Evolutionary conservation across 164 flowering plant genomes (phyloP), one percentile per base, ranked within the genome.

Genomic region (Nymphaea thermarum): DNA sequence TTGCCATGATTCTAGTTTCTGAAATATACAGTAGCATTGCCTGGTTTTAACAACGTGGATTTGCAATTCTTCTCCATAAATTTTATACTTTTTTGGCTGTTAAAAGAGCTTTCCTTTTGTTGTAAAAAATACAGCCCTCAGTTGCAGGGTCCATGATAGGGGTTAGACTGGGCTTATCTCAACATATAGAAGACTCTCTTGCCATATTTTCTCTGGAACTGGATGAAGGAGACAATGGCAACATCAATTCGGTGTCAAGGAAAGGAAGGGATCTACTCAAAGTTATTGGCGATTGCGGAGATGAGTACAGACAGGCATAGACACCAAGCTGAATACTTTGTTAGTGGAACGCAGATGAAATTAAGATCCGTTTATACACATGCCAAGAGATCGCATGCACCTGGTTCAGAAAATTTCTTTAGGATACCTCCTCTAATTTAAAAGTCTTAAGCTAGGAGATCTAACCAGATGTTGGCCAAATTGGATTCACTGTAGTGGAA

Each of bases 91-190:
- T 47, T 47, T 47, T 47, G 55, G 55, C 12, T n/a, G 41, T 61
- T 7, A 5, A n/a, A 61, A n/a, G 10, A 17, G 43, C 18, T 17
- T 64, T 18, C 5, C 14, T 64, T 3, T 64, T 61, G 8, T 5
- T 25, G 36, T 25, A 25, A 25, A 25, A 42, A 17, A n/a, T 74
- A 75, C 91, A 94, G 97, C 91, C 82, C 51, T 80, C 82, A 5
- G 97, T 94, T 65, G 96, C 93, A 69, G 99, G 99, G 68, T 94
- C 97, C 4, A 94, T 94, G 97, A 66, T 91, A 4, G 99, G 99
- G 42, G 97, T 88, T n/a, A 82, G 96, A 73, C 92, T 91, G 47
- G 99, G 99, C 43, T 77, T 94, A 45, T 68, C 96, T 6, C 92
- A 90, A 47, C 99, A 91, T 80, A 81, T 90, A 59, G 72, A 84